Evolutionary conservation across 768 basidiomycete genomes (phyloP), one percentile per base, ranked within the genome.

Genomic region (Amanita phalloides): DNA sequence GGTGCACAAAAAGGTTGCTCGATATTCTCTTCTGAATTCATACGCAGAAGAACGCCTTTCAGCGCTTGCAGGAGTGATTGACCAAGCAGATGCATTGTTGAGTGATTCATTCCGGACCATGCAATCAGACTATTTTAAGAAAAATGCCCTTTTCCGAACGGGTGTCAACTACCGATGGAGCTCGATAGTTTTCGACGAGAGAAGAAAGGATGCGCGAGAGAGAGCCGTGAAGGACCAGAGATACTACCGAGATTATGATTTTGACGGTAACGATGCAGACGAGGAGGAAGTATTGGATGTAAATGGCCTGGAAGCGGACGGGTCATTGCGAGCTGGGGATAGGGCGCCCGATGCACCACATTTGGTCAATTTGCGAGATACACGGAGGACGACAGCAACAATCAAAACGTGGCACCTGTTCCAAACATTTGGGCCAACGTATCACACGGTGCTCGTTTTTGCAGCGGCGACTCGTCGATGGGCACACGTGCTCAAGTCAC

Each of bases 121-220:
- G 13, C 41, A 54, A 28, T 26, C 42, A 8, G 33, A 43, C 10
- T 53, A 45, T 20, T 61, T 50, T 49, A 21, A 36, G 23, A 50
- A 60, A 7, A 28, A 55, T 6, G 59, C 60, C 2, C 52, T 74
- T 6, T 37, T 43, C 8, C 70, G 71, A 66, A 64, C 74, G 32
- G 72, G 70, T 13, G 61, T 76, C 48, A 76, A 75, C 58, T 75
- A 70, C 56, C 64, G 72, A 13, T 68, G 66, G 58, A 74, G 74
- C 56, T 57, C 67, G 2, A 62, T 76, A 41, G 64, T 75, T 0
- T 21, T 70, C 26, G 75, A 75, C 35, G 47, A 54, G 39, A 38
- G 46, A 20, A 49, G 38, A 43, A 50, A 42, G 28, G 49, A 42
- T 11, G 17, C 41, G 6, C 33, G 42, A 4, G 42, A 35, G 32